Percentiles rank a stretch among this genome's conserved stretches.
These are phyloP conservation scores for Cynanchum wilfordii DNA, from an alignment of 257 asterid genomes.

Conservation along the genomic window DNA sequence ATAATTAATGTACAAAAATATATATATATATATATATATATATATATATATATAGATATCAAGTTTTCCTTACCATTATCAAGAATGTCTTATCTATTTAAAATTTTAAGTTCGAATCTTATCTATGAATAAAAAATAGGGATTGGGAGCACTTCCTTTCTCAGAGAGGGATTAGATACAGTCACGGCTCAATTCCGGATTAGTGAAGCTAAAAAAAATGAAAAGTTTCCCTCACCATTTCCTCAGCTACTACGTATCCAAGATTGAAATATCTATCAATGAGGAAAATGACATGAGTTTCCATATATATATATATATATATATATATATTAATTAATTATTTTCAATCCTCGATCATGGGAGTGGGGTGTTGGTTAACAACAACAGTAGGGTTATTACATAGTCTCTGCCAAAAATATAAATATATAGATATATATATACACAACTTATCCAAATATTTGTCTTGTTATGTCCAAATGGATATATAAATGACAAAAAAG, in stretches of 20 bases:
- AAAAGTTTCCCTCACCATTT: background rate
- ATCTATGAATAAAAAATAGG: too few relatives aligned
- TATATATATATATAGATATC: background rate
- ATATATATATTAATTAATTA: background rate
- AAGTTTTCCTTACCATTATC: background rate
- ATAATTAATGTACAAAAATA: too few relatives aligned
- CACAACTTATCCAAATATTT: background rate
- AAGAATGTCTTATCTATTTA: too few relatives aligned
- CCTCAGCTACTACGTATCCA: background rate
- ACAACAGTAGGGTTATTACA: background rate
- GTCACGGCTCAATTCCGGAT: too few relatives aligned
- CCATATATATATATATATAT: background rate
- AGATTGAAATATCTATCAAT: constrained; percentile 1
- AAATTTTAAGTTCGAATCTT: too few relatives aligned
- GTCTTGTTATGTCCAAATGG: constrained; percentile 2
- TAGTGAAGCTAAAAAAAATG: too few relatives aligned
- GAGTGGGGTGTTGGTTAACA: background rate
- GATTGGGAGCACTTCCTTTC: too few relatives aligned
- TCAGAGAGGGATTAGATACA: too few relatives aligned
- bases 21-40: too few relatives aligned
- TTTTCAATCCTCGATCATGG: background rate
- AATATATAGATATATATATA: too few relatives aligned
- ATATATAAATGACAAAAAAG: constrained; percentile 2
- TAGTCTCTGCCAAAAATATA: background rate
- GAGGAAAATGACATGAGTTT: constrained; percentile 11